Evolutionary conservation across 768 basidiomycete species (phyloP).

Genomic region (Terana coerulea): DNA sequence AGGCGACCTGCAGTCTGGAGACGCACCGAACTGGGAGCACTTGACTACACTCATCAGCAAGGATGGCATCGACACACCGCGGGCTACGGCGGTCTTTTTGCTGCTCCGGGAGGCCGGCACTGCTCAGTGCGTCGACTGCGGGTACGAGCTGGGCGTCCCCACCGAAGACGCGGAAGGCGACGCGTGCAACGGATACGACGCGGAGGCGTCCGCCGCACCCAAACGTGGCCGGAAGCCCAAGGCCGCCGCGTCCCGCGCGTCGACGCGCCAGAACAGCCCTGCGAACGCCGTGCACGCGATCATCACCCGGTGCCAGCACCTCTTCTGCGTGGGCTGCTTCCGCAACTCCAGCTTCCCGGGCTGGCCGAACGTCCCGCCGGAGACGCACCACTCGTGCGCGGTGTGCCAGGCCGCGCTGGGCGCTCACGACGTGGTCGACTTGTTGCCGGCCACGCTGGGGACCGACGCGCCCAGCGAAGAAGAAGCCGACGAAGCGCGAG

Average conservation of each 20-base stretch:
- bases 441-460: conserved; percentile 57
- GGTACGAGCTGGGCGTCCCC: conserved; percentile 60
- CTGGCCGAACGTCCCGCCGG: conserved; percentile 70
- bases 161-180: conserved; percentile 41
- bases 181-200: conserved; percentile 38
- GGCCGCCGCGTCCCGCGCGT: conserved; percentile 52
- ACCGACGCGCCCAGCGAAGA: conserved; percentile 43
- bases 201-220: conserved; percentile 39
- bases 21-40: conserved; percentile 69
- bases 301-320: conserved; percentile 90
- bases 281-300: conserved; percentile 49
- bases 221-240: conserved; percentile 54
- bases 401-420: conserved; percentile 70
- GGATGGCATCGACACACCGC: conserved; percentile 71
- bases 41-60: conserved; percentile 68
- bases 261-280: conserved; percentile 76
- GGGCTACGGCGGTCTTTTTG: conserved; percentile 82
- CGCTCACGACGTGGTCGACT: conserved; percentile 77
- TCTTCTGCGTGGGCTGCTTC: conserved; percentile 89
- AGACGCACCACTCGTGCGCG: conserved; percentile 63
- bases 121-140: conserved; percentile 88
- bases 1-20: conserved; percentile 42
- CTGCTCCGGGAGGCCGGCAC: conserved; percentile 83
- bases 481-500: conserved; percentile 62
- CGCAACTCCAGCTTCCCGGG: conserved; percentile 69